These are phyloP conservation scores for Halenospora varia DNA, from an alignment of 495 filamentous ascomycete genomes.

Conservation along the genomic window DNA sequence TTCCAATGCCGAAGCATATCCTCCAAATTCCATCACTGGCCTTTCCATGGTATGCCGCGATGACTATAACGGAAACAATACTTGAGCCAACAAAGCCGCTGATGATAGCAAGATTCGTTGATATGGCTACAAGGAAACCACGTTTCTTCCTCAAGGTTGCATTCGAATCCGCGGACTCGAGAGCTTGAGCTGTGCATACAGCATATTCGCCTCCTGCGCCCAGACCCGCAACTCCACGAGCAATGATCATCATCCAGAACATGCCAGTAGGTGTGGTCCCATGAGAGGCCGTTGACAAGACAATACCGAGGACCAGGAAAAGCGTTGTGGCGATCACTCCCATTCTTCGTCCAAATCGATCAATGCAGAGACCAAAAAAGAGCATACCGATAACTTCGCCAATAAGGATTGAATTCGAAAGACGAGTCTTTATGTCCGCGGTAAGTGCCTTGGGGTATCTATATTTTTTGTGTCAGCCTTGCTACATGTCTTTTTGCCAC, in stretches of 20 bases:
- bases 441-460: constrained; percentile 11
- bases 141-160: constrained; percentile 26
- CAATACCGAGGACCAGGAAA: constrained; percentile 47
- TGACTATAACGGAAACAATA: too few relatives aligned
- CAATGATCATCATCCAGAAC: constrained; percentile 52
- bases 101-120: constrained; percentile 46
- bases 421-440: constrained; percentile 38
- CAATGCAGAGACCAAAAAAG: constrained; percentile 43
- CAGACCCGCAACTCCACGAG: constrained; percentile 45
- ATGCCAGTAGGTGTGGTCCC: constrained; percentile 38
- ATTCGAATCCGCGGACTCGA: constrained; percentile 42
- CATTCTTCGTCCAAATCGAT: constrained; percentile 46
- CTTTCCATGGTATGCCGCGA: constrained; percentile 36
- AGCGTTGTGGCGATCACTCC: constrained; percentile 44
- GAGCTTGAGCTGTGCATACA: constrained; percentile 36
- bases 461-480: constrained; percentile 15
- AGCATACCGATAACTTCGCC: constrained; percentile 45
- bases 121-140: constrained; percentile 45
- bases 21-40: constrained; percentile 33
- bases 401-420: constrained; percentile 48
- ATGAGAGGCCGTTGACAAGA: constrained; percentile 43
- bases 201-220: constrained; percentile 42
- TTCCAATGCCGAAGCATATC: constrained; percentile 32
- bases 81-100: too few relatives aligned
- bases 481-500: too few relatives aligned